phyloP scores from a whole-genome alignment of 2,329 filamentous ascomycete species.

The Stachybotrys elegans region DNA sequence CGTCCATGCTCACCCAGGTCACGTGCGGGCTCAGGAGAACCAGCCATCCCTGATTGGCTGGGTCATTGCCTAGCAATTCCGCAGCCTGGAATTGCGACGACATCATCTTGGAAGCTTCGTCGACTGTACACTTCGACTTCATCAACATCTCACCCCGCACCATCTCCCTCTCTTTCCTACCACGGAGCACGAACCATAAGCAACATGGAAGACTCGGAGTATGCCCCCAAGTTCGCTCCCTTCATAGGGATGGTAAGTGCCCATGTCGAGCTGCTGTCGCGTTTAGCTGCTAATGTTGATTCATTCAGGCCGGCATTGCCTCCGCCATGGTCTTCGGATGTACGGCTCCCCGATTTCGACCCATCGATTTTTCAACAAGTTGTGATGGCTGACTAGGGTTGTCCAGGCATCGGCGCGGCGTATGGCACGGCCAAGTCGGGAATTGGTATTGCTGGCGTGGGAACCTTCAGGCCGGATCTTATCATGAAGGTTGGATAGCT shows the following conservation, averaged over 20 bases:
- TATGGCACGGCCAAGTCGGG: constrained; percentile 87
- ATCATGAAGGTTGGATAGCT: constrained; percentile 82
- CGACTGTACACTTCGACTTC: too few relatives aligned
- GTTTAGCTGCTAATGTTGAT: constrained; percentile 18
- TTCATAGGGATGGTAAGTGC: constrained; percentile 79
- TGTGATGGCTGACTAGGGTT: constrained; percentile 8
- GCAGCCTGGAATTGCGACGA: constrained; percentile 11
- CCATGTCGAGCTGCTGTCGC: constrained; percentile 6
- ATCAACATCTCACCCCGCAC: too few relatives aligned
- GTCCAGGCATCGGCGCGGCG: constrained; percentile 63
- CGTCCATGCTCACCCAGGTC: too few relatives aligned
- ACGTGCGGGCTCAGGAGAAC: neutral
- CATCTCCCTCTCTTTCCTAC: too few relatives aligned
- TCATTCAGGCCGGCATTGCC: constrained; percentile 65
- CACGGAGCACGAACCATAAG: too few relatives aligned
- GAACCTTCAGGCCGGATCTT: constrained; percentile 77
- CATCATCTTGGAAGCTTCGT: constrained; percentile 20
- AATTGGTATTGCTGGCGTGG: constrained; percentile 81
- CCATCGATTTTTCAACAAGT: constrained; percentile 9
- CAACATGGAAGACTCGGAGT: constrained; percentile 51
- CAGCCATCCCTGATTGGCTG: neutral
- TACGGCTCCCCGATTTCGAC: constrained; percentile 37
- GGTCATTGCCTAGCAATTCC: neutral
- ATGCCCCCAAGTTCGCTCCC: constrained; percentile 76
- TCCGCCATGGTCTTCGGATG: constrained; percentile 81